These are phyloP conservation scores for Isabelozyma pseudorhagii DNA, from an alignment of 805 yeast genomes.

Conservation along the genomic window DNA sequence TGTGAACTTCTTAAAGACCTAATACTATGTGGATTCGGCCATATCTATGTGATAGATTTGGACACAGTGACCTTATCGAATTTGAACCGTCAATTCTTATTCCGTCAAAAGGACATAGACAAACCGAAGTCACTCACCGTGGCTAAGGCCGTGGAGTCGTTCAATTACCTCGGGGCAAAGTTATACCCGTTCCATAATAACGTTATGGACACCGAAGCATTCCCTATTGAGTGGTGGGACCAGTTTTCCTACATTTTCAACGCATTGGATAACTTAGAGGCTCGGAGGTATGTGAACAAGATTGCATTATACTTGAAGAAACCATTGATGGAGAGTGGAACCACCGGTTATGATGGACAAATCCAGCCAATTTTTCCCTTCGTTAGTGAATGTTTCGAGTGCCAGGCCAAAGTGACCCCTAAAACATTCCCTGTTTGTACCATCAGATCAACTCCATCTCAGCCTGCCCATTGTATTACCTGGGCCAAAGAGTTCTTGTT, in stretches of 20 bases:
- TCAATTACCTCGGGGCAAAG: conserved; percentile 58
- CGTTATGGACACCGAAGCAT: conserved; percentile 70
- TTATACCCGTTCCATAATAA: conserved; percentile 82
- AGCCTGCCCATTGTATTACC: conserved; percentile 92
- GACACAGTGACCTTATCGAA: conserved; percentile 94
- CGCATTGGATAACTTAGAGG: conserved; percentile 91
- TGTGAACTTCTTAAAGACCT: conserved; percentile 85
- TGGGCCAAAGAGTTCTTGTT: conserved; percentile 96
- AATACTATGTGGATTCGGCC: conserved; percentile 76
- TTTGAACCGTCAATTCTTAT: conserved; percentile 88
- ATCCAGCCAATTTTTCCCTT: conserved; percentile 87
- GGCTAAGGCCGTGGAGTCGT: conserved; percentile 70
- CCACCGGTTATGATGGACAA: conserved; percentile 93
- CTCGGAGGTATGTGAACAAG: conserved; percentile 84
- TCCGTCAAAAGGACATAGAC: conserved; percentile 85
- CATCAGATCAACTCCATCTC: conserved; percentile 93
- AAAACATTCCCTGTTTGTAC: conserved; percentile 95
- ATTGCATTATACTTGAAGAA: conserved; percentile 70
- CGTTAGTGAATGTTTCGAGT: conserved; percentile 87
- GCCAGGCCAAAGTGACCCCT: conserved; percentile 83
- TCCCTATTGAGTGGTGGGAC: conserved; percentile 69
- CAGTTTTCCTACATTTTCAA: conserved; percentile 81
- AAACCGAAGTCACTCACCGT: conserved; percentile 86
- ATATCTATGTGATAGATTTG: conserved; percentile 87
- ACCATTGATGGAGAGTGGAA: conserved; percentile 90